A percentile compares a stretch with the other conserved stretches of the same genome.
These are phyloP conservation scores for Hanseniaspora vineae DNA, from an alignment of 805 yeast species.

Conservation along the genomic window DNA sequence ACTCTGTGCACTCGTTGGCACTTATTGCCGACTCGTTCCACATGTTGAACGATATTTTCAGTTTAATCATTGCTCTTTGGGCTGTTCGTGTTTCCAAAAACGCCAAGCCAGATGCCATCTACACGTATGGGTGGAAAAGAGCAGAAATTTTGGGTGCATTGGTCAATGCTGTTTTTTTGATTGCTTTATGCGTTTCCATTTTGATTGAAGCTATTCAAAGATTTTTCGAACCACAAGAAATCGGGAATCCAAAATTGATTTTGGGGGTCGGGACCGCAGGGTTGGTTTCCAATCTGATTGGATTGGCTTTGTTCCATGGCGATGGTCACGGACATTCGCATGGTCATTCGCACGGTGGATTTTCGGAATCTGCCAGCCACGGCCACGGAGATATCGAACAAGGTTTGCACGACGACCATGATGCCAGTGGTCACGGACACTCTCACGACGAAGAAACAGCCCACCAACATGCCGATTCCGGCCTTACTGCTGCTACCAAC, in stretches of 20 bases:
- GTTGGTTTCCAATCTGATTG: slow-evolving; percentile 66
- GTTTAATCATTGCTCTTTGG: slow-evolving; percentile 85
- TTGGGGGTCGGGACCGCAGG: slow-evolving; percentile 78
- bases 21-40: slow-evolving; percentile 94
- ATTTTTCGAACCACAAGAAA: slow-evolving; percentile 64
- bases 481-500: background rate
- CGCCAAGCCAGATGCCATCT: slow-evolving; percentile 70
- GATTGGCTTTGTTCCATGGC: slow-evolving; percentile 80
- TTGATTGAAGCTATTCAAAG: slow-evolving; percentile 88
- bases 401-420: slow-evolving; percentile 9
- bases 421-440: slow-evolving; percentile 16
- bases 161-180: slow-evolving; percentile 80
- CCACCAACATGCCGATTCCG: slow-evolving; percentile 11
- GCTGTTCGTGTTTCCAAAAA: slow-evolving; percentile 85
- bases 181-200: slow-evolving; percentile 87
- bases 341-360: slow-evolving; percentile 36
- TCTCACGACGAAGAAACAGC: background rate
- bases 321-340: slow-evolving; percentile 52
- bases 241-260: slow-evolving; percentile 73
- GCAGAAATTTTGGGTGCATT: slow-evolving; percentile 95
- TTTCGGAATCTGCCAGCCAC: slow-evolving; percentile 16
- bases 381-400: slow-evolving; percentile 17
- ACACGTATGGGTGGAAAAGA: slow-evolving; percentile 96
- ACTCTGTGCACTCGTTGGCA: slow-evolving; percentile 87
- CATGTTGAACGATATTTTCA: slow-evolving; percentile 90